Percentiles rank a stretch among this genome's conserved stretches.
These are phyloP conservation scores for Grosmannia huntii DNA, from an alignment of 2,329 filamentous ascomycete genomes.

Conservation along the genomic window DNA sequence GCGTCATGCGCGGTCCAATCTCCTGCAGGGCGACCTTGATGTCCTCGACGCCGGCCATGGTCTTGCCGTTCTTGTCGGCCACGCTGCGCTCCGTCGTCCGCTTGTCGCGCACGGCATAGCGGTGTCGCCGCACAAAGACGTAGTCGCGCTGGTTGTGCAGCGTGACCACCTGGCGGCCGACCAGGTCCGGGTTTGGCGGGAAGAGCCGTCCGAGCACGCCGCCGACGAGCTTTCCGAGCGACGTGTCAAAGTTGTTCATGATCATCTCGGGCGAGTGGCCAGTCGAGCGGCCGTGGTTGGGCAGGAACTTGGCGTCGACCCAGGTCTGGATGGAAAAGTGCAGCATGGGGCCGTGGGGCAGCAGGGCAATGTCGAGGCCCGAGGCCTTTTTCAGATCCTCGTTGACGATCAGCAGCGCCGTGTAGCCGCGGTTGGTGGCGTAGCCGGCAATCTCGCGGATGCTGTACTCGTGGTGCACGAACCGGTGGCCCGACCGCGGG, in stretches of 20 bases:
- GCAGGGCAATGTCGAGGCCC: slow-evolving; percentile 70
- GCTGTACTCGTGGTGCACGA: slow-evolving; percentile 73
- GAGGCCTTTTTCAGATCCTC: slow-evolving; percentile 80
- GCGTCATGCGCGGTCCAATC: slow-evolving; percentile 57
- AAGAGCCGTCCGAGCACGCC: slow-evolving; percentile 72
- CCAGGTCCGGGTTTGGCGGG: slow-evolving; percentile 58
- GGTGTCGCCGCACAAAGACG: slow-evolving; percentile 81
- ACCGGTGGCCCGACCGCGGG: slow-evolving; percentile 68
- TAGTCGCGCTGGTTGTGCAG: slow-evolving; percentile 93
- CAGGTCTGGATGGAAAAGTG: slow-evolving; percentile 87
- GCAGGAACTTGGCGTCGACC: slow-evolving; percentile 75
- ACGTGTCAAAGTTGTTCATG: slow-evolving; percentile 89
- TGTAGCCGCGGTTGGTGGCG: slow-evolving; percentile 70
- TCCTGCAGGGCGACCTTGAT: slow-evolving; percentile 85
- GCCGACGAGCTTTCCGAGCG: slow-evolving; percentile 76
- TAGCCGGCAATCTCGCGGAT: slow-evolving; percentile 83
- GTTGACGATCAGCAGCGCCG: slow-evolving; percentile 69
- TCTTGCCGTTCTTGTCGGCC: slow-evolving; percentile 66
- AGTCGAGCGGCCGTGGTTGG: slow-evolving; percentile 78
- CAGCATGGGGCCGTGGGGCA: slow-evolving; percentile 79
- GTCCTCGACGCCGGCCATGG: slow-evolving; percentile 71
- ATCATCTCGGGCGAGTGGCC: slow-evolving; percentile 84
- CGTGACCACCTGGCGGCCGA: slow-evolving; percentile 81
- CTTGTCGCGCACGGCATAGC: slow-evolving; percentile 90
- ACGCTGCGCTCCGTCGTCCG: slow-evolving; percentile 77